Evolutionary conservation across 2,329 filamentous ascomycete genomes (phyloP).

Genomic region (Leptosphaerulina australis): DNA sequence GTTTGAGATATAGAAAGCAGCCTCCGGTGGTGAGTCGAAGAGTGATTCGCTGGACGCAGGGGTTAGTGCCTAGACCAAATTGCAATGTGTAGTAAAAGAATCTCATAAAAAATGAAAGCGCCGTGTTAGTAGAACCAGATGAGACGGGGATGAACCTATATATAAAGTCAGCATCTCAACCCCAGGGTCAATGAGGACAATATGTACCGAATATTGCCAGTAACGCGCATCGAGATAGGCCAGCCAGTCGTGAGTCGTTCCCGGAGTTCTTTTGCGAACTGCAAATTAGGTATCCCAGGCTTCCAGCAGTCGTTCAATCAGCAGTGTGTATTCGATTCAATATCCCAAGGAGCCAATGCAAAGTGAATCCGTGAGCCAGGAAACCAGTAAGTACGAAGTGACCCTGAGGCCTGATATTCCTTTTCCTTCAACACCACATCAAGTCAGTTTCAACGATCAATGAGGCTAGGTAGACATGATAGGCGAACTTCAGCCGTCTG

Average conservation of each 20-base stretch:
- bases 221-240: background rate
- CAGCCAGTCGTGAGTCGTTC: background rate
- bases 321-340: background rate
- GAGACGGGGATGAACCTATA: background rate
- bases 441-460: conserved; percentile 45
- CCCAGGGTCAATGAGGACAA: background rate
- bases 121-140: conserved; percentile 44
- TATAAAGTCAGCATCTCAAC: background rate
- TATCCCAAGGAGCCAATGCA: background rate
- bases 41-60: conserved; percentile 47
- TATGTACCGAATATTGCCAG: conserved; percentile 4
- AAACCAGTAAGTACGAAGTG: background rate
- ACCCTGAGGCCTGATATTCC: conserved; percentile 12
- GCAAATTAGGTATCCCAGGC: background rate
- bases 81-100: conserved; percentile 21
- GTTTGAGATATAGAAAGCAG: conserved; percentile 46
- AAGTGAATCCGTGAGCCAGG: background rate
- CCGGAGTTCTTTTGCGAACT: background rate
- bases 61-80: conserved; percentile 46
- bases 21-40: conserved; percentile 45
- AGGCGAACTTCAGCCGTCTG: conserved; percentile 36
- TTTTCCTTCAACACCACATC: conserved; percentile 32
- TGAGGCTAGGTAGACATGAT: conserved; percentile 25
- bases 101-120: conserved; percentile 38
- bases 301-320: background rate